These are phyloP conservation scores for Cercospora sesami DNA, from an alignment of 2,329 filamentous ascomycete species.

Conservation along the genomic window DNA sequence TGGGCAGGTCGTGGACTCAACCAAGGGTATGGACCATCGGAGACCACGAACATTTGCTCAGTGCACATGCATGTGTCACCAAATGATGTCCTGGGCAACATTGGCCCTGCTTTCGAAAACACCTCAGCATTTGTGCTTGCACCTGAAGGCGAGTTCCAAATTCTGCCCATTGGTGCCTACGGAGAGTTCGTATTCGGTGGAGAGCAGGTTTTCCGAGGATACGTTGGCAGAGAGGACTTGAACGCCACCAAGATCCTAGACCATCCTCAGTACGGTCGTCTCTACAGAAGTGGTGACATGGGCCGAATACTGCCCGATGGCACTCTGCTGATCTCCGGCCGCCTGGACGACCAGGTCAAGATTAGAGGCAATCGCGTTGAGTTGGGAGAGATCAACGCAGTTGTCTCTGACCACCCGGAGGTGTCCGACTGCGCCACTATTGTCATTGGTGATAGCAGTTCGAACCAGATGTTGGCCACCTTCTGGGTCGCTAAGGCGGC, in stretches of 20 bases:
- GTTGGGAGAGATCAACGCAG: slow-evolving; percentile 69
- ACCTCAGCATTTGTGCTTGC: slow-evolving; percentile 70
- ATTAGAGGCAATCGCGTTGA: slow-evolving; percentile 79
- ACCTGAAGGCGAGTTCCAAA: slow-evolving; percentile 46
- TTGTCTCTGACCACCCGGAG: slow-evolving; percentile 54
- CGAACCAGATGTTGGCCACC: slow-evolving; percentile 59
- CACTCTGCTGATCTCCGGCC: slow-evolving; percentile 69
- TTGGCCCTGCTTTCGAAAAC: slow-evolving; percentile 73
- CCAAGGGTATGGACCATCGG: slow-evolving; percentile 81
- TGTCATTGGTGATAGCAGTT: slow-evolving; percentile 49
- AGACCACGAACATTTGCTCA: slow-evolving; percentile 86
- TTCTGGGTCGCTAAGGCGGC: slow-evolving; percentile 63
- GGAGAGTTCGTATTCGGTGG: slow-evolving; percentile 88
- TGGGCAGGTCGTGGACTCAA: slow-evolving; percentile 71
- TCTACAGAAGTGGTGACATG: slow-evolving; percentile 82
- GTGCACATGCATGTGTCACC: slow-evolving; percentile 61
- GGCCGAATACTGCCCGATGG: slow-evolving; percentile 77
- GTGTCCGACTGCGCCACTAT: slow-evolving; percentile 66
- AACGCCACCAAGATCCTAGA: slow-evolving; percentile 67
- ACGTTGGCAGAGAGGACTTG: slow-evolving; percentile 64
- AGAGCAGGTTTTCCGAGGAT: slow-evolving; percentile 73
- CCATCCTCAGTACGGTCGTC: slow-evolving; percentile 66
- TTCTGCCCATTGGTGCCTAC: slow-evolving; percentile 68
- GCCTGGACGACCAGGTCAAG: slow-evolving; percentile 78
- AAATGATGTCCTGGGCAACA: slow-evolving; percentile 66